These are phyloP conservation scores for Coemansia furcata DNA, from an alignment of 192 early-diverging fungal genomes.

Conservation along the genomic window DNA sequence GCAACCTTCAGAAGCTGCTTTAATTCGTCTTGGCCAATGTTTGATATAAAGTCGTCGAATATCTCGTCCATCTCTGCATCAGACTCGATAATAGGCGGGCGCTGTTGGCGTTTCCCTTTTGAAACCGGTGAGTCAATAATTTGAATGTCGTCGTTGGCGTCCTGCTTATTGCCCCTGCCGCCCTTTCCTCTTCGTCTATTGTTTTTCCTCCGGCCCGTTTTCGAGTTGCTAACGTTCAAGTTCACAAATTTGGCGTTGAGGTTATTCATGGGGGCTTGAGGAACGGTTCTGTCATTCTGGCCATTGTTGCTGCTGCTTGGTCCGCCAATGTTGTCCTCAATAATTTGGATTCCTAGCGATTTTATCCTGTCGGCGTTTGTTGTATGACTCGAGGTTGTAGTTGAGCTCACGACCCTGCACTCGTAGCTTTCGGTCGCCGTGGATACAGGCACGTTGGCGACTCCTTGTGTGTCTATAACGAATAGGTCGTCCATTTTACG, in stretches of 20 bases:
- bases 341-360: not conserved
- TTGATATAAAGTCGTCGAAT: slow-evolving; percentile 34
- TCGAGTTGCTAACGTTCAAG: slow-evolving; percentile 17
- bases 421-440: slow-evolving; percentile 11
- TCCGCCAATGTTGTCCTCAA: not conserved
- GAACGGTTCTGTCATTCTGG: not conserved
- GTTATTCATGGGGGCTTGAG: not conserved
- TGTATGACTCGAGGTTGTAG: not conserved
- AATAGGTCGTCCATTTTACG: slow-evolving; percentile 46
- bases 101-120: not conserved
- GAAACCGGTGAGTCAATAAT: not conserved
- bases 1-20: slow-evolving; percentile 6
- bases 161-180: not conserved
- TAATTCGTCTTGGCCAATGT: slow-evolving; percentile 25
- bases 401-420: slow-evolving; percentile 6
- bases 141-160: not conserved
- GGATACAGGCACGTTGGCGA: not conserved
- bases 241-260: slow-evolving; percentile 32
- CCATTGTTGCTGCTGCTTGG: not conserved
- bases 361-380: slow-evolving; percentile 3
- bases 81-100: not conserved
- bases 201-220: not conserved
- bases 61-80: slow-evolving; percentile 10
- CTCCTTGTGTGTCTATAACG: slow-evolving; percentile 38
- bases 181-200: slow-evolving; percentile 5